Percentiles rank a stretch among this genome's conserved stretches.
phyloP scores from a whole-genome alignment of 129 eudicot species.

The Saussurea involucrata region DNA sequence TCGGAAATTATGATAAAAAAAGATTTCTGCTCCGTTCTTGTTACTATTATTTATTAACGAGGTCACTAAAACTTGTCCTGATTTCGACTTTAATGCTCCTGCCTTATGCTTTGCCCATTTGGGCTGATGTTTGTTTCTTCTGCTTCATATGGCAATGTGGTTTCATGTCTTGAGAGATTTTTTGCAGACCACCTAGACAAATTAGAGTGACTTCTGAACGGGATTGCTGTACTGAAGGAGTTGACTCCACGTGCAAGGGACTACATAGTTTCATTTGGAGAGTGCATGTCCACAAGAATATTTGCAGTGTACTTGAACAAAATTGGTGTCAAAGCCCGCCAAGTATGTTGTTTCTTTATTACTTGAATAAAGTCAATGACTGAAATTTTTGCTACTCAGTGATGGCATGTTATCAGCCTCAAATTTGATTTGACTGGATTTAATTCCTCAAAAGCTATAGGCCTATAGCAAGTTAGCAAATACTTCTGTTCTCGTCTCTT shows the following conservation, averaged over 20 bases:
- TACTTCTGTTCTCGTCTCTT: not conserved
- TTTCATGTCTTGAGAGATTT: not conserved
- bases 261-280: slow-evolving; percentile 92
- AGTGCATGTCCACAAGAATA: slow-evolving; percentile 96
- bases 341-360: slow-evolving; percentile 51
- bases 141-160: not conserved
- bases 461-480: not conserved
- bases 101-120: slow-evolving; percentile 8
- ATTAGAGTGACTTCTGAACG: slow-evolving; percentile 84
- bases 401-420: not conserved
- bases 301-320: slow-evolving; percentile 85
- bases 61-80: not conserved
- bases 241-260: slow-evolving; percentile 85
- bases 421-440: not conserved
- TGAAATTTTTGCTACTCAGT: not conserved
- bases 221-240: slow-evolving; percentile 91
- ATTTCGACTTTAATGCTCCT: not conserved
- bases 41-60: not conserved
- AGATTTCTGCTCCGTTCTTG: not conserved
- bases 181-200: slow-evolving; percentile 75
- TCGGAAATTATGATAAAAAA: not conserved
- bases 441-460: not conserved
- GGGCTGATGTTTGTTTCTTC: slow-evolving; percentile 3
- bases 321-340: slow-evolving; percentile 81
- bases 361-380: slow-evolving; percentile 3